Base-by-base conservation (phyloP, 306 rosid species). In the Lathyrus aphaca region DNA sequence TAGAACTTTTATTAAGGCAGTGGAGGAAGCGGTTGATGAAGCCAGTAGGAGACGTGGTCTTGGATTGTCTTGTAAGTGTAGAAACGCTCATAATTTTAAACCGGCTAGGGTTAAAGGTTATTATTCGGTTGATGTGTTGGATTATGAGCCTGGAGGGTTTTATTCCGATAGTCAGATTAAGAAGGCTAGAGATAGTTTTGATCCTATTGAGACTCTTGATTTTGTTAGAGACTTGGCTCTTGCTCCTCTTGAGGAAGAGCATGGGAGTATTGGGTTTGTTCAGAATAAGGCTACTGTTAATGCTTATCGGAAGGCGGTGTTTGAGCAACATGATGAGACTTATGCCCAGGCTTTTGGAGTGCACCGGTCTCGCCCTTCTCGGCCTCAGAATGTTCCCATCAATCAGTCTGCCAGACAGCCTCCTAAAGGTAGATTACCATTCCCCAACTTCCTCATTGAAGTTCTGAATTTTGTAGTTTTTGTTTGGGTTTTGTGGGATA, bases 11-110 rank as follows among this genome's bases (percentile, higher is more conserved):
- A 5, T 78, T 27, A 95, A 81, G 80, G 99, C 97, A 0, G 97
- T 91, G 74, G 99, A 95, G 45, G 99, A 95, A 81, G 97, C 99
- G 0, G 88, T 91, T 1, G 97, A 95, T 74, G 97, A 95, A 82
- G 83, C 75, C 0, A 79, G 96, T 56, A 64, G 99, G 60, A 82
- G 99, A 53, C 71, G 96, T 9, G 86, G 88, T 13, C 84, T 89
- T 75, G 99, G 79, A 8, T 64, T 89, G 65, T 71, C 74, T 75
- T 95, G 99, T 76, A 91, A 71, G 56, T 95, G 99, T 81, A 82
- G 97, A 75, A 83, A 72, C n/a, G 63, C 82, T 1, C 51, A 68
- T 54, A 95, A 85, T 72, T 91, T 95, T 60, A 78, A 87, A 3
- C 44, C 8, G 0, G 76, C 96, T 0, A 64, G 16, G 60, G 85